Conservation (phyloP, 208 protist species). For the Endotrypanum monterogeii region DNA sequence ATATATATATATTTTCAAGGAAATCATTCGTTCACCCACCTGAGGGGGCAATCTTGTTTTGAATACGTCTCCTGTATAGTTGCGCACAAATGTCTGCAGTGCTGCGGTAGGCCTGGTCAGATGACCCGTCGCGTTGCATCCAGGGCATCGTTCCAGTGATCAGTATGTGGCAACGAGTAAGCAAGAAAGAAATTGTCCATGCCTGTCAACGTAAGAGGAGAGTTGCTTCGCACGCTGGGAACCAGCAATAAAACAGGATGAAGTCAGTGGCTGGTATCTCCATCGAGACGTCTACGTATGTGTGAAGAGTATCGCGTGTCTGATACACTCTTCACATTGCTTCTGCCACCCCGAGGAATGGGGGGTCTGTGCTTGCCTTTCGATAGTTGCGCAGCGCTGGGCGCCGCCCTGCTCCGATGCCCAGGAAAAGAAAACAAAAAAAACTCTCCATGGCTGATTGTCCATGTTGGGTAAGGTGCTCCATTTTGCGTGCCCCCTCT, state of each 20-base stretch:
- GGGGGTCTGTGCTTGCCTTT: slow-evolving; percentile 13
- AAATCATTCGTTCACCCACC: slow-evolving; percentile 33
- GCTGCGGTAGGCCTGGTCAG: slow-evolving; percentile 10
- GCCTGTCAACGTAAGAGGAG: slow-evolving; percentile 1
- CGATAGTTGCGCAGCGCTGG: no score
- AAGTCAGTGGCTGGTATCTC: slow-evolving; percentile 16
- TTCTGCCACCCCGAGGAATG: slow-evolving; percentile 26
- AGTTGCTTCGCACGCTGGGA: slow-evolving; percentile 22
- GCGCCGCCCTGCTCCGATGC: slow-evolving; percentile 14
- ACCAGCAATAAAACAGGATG: no score
- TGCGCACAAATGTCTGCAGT: slow-evolving; percentile 23
- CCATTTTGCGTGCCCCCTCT: no score
- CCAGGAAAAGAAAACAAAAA: no score
- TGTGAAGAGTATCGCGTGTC: slow-evolving; percentile 3
- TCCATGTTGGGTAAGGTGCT: no score
- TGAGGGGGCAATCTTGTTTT: slow-evolving; percentile 6
- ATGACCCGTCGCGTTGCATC: slow-evolving; percentile 9
- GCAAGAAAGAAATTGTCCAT: slow-evolving; percentile 24
- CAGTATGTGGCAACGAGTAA: slow-evolving; percentile 16
- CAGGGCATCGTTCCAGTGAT: neutral
- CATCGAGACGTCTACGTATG: neutral
- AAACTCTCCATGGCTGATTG: no score
- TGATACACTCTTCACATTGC: slow-evolving; percentile 30
- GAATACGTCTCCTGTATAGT: slow-evolving; percentile 22
- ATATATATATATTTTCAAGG: slow-evolving; percentile 29